Evolutionary conservation across 768 basidiomycete genomes (phyloP), one percentile per base, ranked within the genome.

Genomic region (Lanmaoa pseudosensibilis): DNA sequence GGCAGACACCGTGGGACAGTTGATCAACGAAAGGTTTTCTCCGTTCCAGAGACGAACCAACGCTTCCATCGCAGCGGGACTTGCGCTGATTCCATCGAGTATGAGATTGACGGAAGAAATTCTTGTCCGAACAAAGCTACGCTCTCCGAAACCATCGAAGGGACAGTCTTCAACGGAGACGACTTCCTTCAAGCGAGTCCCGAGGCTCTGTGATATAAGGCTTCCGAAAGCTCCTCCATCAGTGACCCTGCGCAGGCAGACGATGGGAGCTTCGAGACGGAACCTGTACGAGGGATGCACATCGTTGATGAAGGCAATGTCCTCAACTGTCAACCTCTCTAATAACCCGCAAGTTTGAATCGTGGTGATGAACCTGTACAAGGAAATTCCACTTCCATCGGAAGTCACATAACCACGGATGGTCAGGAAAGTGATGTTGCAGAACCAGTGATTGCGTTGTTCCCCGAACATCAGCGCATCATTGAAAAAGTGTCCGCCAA

Each of bases 21-120:
- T 36, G 56, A 52, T 18, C 25, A 59, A 3, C 2, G 57, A 51
- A 2, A 59, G 39, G 19, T n/a, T 32, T 39, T 59, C 57, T 18
- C 57, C 57, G 11, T 59, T 52, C 57, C 57, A 59, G n/a, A 46
- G 30, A 32, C 57, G 41, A 11, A 52, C 34, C 21, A 59, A 3
- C 8, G 50, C 23, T 16, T 52, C 56, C 4, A 52, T 46, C 3
- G 44, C 49, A 16, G 49, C 7, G 21, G 43, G 5, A 18, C 43
- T 38, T 18, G 47, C 21, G 19, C 16, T 38, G 7, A 58, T 44
- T 25, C 43, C 21, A 9, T 58, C 57, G 18, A 59, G 57, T 23
- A 19, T 18, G 38, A 59, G 49, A 25, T 27, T 21, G 41, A 27
- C 34, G 25, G 57, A 58, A 15, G n/a, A 19, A 18, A 58, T 21